Percentiles rank a stretch among this genome's conserved stretches.
Evolutionary conservation across 129 eudicot genomes (phyloP).

Genomic region (Flaveria linearis): DNA sequence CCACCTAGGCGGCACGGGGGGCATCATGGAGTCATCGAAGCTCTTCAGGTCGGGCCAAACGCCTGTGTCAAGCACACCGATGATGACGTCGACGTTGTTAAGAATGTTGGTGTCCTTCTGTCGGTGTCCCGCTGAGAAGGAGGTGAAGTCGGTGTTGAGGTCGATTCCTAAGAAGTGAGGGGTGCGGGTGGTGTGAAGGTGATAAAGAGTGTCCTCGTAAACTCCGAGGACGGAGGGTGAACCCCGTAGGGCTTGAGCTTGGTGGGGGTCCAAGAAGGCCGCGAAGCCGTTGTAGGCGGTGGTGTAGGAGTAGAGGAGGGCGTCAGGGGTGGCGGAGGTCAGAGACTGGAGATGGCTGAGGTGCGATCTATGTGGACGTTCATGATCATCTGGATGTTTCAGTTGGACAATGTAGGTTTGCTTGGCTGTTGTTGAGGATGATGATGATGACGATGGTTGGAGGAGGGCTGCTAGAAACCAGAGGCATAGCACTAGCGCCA

Average conservation of each 20-base stretch:
- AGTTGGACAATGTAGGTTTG: constrained; percentile 74
- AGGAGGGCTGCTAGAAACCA: constrained; percentile 22
- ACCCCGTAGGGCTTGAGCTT: constrained; percentile 42
- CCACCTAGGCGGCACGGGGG: constrained; percentile 59
- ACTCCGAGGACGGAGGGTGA: constrained; percentile 51
- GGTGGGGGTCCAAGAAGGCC: constrained; percentile 46
- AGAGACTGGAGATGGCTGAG: constrained; percentile 50
- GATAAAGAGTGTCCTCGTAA: constrained; percentile 56
- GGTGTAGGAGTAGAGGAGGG: constrained; percentile 63
- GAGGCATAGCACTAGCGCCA: constrained; percentile 34
- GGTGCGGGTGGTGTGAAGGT: constrained; percentile 76
- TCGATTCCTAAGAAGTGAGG: constrained; percentile 70
- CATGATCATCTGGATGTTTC: constrained; percentile 28
- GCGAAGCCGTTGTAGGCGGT: constrained; percentile 71
- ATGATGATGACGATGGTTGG: too few species aligned
- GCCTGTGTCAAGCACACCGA: constrained; percentile 80
- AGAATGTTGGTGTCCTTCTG: not conserved
- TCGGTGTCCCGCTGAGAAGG: constrained; percentile 22
- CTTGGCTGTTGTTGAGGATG: not conserved
- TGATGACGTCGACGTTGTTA: constrained; percentile 54
- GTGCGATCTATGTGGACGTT: constrained; percentile 41
- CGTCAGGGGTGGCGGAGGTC: constrained; percentile 37
- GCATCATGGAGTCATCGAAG: constrained; percentile 54
- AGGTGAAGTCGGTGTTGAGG: constrained; percentile 13
- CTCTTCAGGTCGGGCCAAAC: constrained; percentile 71